Evolutionary conservation across 2,329 filamentous ascomycete species (phyloP).

Genomic region (Aspergillus quadricinctus): DNA sequence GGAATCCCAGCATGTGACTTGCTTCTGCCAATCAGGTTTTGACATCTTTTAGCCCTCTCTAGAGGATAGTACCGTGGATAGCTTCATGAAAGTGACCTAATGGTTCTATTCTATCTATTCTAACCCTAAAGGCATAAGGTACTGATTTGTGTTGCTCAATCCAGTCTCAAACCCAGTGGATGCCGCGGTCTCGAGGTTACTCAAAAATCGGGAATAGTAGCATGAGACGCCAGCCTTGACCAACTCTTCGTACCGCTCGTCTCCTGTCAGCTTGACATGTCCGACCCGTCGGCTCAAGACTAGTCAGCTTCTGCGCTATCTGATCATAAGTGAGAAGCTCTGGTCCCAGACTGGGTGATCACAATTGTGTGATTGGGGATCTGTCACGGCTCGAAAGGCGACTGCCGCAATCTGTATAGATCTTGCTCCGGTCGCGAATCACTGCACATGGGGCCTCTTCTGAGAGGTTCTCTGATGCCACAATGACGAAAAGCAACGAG

Average conservation of each 20-base stretch:
- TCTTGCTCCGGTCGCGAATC: constrained; percentile 38
- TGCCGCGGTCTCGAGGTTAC: not conserved
- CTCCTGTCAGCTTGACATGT: not conserved
- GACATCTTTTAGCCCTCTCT: not conserved
- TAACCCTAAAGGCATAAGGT: not conserved
- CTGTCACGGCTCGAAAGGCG: constrained; percentile 39
- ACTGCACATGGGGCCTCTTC: constrained; percentile 25
- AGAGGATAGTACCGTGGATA: not conserved
- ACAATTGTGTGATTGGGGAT: constrained; percentile 37
- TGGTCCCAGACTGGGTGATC: constrained; percentile 35
- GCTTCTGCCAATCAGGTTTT: not conserved
- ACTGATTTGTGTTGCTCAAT: not conserved
- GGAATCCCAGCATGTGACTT: not conserved
- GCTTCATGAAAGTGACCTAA: no score
- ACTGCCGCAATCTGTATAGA: constrained; percentile 48
- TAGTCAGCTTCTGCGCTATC: constrained; percentile 7
- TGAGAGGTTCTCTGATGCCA: constrained; percentile 42
- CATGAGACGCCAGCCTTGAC: not conserved
- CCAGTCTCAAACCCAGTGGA: not conserved
- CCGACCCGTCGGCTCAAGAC: not conserved
- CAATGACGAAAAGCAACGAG: not conserved
- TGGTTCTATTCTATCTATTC: no score
- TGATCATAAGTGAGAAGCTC: constrained; percentile 32
- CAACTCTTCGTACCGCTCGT: not conserved
- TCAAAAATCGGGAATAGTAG: not conserved